phyloP scores from a whole-genome alignment of 1,284 basidiomycete genomes.

The Nidula niveotomentosa region DNA sequence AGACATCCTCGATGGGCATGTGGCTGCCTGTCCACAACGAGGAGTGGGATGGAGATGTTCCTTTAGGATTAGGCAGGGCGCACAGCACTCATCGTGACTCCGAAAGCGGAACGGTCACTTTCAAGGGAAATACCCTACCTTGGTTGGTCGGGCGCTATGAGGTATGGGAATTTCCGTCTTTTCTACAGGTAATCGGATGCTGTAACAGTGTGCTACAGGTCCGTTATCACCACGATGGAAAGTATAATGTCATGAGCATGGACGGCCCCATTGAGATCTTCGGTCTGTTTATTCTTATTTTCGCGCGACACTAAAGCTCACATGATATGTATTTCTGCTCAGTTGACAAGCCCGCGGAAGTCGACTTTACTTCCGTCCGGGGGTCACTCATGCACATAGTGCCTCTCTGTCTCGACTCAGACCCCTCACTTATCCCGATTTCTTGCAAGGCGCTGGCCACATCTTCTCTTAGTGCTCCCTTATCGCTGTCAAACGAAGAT shows the following conservation, averaged over 20 bases:
- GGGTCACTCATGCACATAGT: slow-evolving; percentile 75
- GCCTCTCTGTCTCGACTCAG: slow-evolving; percentile 83
- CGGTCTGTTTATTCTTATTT: slow-evolving; percentile 46
- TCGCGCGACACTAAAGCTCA: neutral
- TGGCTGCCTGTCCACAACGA: slow-evolving; percentile 93
- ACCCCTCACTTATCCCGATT: slow-evolving; percentile 78
- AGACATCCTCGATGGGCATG: slow-evolving; percentile 85
- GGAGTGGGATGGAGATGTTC: slow-evolving; percentile 91
- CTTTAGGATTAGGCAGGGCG: slow-evolving; percentile 47
- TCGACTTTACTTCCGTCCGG: slow-evolving; percentile 67
- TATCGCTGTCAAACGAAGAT: neutral
- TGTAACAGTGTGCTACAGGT: slow-evolving; percentile 38
- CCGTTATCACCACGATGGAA: slow-evolving; percentile 90
- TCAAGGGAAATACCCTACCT: slow-evolving; percentile 79
- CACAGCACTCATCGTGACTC: slow-evolving; percentile 36
- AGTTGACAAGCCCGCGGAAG: slow-evolving; percentile 68
- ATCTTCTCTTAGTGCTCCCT: slow-evolving; percentile 3
- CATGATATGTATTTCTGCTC: slow-evolving; percentile 9
- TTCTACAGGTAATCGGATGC: slow-evolving; percentile 1
- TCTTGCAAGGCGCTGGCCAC: slow-evolving; percentile 52
- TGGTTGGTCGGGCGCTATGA: slow-evolving; percentile 91
- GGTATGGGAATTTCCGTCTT: slow-evolving; percentile 34
- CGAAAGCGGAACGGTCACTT: slow-evolving; percentile 71
- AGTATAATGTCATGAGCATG: slow-evolving; percentile 92
- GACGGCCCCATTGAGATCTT: slow-evolving; percentile 87